Base-by-base conservation (phyloP, 352 stramenopile species). In the Pythium chondricola region DNA sequence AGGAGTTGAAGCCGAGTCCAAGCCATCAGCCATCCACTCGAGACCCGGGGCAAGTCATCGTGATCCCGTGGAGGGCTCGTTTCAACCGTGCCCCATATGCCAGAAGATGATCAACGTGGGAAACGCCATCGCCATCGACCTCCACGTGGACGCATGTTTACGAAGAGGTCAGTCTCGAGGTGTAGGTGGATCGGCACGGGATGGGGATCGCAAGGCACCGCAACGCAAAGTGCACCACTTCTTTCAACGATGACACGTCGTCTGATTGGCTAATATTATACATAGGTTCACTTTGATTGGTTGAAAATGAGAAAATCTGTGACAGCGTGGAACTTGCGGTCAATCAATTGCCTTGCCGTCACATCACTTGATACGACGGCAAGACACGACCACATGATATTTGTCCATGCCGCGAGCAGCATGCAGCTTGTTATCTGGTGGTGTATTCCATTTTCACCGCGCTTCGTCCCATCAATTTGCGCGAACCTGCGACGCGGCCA, bases 71-170 rank as follows among this genome's bases (percentile, higher is more conserved):
- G 39, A 18, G 8, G 13, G 17, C 10, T 43, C 16, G 7, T 64
- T 64, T 39, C 44, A 62, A 20, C 52, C 58, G 35, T 71, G 63
- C 46, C 63, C 63, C 18, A 49, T 71, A 5, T 71, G 63, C 26
- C 38, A 43, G 2, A 49, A 63, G 16, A 51, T 50, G 22, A 69
- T 72, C 44, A 66, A 72, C 24, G 49, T 57, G 0, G 31, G 53
- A 21, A 72, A 63, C 38, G 26, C 35, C 5, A 66, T 67, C 13
- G 54, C 56, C 11, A 52, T 72, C 31, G 52, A 59, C 17, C 6
- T 54, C 16, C 63, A 72, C 43, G 44, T 72, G 20, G 63, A 72
- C 11, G 41, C 40, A 21, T 72, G 63, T 43, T 41, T 61, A 14
- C 27, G 37, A 33, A 20, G 20, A 22, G 29, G 41, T n/a, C n/a